These are phyloP conservation scores for Sphagnum fallax DNA, from an alignment of 228 moss, liverwort and hornwort species.

Conservation along the genomic window DNA sequence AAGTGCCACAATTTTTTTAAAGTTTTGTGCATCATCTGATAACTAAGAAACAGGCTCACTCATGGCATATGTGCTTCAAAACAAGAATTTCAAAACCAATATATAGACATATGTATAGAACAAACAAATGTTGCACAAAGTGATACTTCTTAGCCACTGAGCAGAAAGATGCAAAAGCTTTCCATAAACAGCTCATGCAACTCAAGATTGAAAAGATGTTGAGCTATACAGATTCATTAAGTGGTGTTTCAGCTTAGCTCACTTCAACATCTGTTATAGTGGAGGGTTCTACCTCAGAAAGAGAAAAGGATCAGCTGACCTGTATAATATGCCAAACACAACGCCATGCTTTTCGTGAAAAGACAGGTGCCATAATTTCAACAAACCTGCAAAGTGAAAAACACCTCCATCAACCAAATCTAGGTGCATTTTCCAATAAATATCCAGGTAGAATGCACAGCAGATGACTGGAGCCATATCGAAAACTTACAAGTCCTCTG, in stretches of 20 bases:
- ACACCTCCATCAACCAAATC: not conserved
- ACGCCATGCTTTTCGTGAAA: constrained; percentile 95
- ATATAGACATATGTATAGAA: not conserved
- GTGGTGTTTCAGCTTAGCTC: no score
- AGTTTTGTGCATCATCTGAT: not conserved
- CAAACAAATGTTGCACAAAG: not conserved
- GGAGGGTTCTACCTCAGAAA: no score
- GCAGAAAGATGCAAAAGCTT: no score
- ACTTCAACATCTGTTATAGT: no score
- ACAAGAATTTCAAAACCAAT: not conserved
- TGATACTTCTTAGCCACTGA: no score
- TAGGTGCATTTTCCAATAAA: not conserved
- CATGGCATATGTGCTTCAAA: not conserved
- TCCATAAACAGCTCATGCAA: constrained; percentile 6
- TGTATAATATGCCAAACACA: constrained; percentile 98
- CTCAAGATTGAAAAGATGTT: no score
- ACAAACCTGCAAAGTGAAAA: constrained; percentile 70
- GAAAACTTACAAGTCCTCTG: no score
- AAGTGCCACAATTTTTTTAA: not conserved
- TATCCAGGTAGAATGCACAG: no score
- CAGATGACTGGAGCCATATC: no score
- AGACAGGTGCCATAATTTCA: constrained; percentile 99
- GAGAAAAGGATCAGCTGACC: constrained; percentile 8
- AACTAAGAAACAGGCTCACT: not conserved
- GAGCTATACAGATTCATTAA: no score